A percentile compares a stretch with the other conserved stretches of the same genome.
Evolutionary conservation across 2,329 filamentous ascomycete species (phyloP).

Genomic region (Paecilomyces dactylethromorphus): DNA sequence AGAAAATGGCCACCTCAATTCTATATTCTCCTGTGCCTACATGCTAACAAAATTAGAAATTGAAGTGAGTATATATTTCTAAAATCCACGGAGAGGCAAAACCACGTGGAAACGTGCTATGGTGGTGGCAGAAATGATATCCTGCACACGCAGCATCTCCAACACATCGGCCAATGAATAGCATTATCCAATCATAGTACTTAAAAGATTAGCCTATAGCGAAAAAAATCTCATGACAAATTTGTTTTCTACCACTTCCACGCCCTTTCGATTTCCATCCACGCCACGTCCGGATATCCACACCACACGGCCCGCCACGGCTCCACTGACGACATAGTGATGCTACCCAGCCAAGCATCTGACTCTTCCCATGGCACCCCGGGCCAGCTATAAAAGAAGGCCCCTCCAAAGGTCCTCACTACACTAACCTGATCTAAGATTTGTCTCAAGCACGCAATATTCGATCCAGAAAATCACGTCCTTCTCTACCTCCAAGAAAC

Average conservation of each 20-base stretch:
- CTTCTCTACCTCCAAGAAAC: background rate
- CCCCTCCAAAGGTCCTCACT: background rate
- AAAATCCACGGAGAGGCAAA: no score
- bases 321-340: slow-evolving; percentile 8
- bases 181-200: no score
- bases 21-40: no score
- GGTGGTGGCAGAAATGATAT: no score
- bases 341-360: background rate
- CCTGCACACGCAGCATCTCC: no score
- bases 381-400: background rate
- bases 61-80: no score
- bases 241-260: background rate
- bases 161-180: no score
- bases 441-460: background rate
- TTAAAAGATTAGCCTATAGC: no score
- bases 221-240: no score
- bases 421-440: background rate
- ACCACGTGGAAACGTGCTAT: no score
- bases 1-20: no score
- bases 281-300: background rate
- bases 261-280: background rate
- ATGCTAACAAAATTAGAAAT: no score
- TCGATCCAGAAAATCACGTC: background rate
- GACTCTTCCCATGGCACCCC: background rate
- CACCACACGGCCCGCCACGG: background rate